Evolutionary conservation across 805 yeast genomes (phyloP), one percentile per base, ranked within the genome.

Genomic region (Priceomyces fermenticarens): DNA sequence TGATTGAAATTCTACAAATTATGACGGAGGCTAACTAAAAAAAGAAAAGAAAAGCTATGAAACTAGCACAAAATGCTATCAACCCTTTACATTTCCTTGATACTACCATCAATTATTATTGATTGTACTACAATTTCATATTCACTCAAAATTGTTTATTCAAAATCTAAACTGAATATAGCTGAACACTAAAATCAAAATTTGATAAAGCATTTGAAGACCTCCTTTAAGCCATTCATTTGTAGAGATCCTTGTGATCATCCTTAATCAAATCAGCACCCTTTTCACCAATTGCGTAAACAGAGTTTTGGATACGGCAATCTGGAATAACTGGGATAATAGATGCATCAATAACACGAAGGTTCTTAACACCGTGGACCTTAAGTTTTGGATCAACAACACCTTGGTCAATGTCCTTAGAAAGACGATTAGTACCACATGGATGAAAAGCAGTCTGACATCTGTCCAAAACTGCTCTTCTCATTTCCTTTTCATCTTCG

Each of bases 401-500:
- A 44, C 59, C 62, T 41, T 41, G 45, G n/a, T 17, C 32, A n/a
- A 32, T 41, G 14, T 33, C 23, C 39, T 37, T 41, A 13, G 45
- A 49, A 40, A 53, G 46, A 36, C 54, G 53, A 39, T 46, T 43
- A 20, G 64, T 59, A 36, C 64, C 64, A 27, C 62, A 57, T 26
- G 63, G 63, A 39, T 59, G 64, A 55, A 57, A 59, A 11, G 60
- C 59, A 14, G 64, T 59, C 39, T 59, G 63, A 16, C 57, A 56
- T 33, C 59, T 52, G 36, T 57, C 56, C 30, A 59, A 49, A 23
- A 59, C 62, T 30, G 57, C 57, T 36, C 49, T 45, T 46, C 52
- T 55, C 58, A 58, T 53, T 39, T 54, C 58, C 40, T 54, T 52
- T 36, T 58, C 63, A 31, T 51, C 45, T 31, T 57, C 55, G 25